Conservation (phyloP, 352 stramenopile species). For the Phytophthora podocarpi region DNA sequence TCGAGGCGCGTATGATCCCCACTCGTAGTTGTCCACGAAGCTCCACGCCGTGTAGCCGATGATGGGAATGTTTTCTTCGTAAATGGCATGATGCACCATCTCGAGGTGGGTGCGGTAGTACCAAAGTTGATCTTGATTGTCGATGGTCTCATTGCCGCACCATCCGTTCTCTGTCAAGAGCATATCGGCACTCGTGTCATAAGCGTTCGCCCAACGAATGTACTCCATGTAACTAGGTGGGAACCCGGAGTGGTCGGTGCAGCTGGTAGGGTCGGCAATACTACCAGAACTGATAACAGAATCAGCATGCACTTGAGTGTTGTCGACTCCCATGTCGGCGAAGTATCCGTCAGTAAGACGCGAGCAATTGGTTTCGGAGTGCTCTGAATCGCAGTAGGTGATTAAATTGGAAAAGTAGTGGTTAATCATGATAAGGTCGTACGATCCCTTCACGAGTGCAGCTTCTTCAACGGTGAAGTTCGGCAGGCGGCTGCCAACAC, state of each 20-base stretch:
- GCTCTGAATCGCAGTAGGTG: constrained; percentile 48
- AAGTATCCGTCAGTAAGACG: constrained; percentile 40
- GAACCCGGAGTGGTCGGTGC: constrained; percentile 41
- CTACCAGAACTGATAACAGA: constrained; percentile 36
- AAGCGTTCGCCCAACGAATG: constrained; percentile 52
- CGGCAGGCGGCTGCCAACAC: constrained; percentile 80
- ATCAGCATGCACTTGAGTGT: constrained; percentile 51
- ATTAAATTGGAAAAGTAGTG: constrained; percentile 86
- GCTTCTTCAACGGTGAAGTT: constrained; percentile 85
- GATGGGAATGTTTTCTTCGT: constrained; percentile 60
- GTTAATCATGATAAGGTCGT: constrained; percentile 96
- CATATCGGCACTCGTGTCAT: constrained; percentile 45
- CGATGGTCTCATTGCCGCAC: constrained; percentile 60
- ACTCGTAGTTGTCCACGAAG: constrained; percentile 40
- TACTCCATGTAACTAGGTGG: constrained; percentile 52
- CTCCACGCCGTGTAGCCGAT: constrained; percentile 93
- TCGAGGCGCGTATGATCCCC: constrained; percentile 42
- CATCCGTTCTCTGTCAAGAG: constrained; percentile 69
- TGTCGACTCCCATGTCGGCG: constrained; percentile 52
- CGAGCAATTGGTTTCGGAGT: constrained; percentile 44
- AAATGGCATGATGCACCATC: constrained; percentile 56
- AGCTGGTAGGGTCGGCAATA: constrained; percentile 27
- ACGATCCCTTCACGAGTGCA: constrained; percentile 75
- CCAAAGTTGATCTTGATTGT: constrained; percentile 60
- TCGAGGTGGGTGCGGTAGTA: constrained; percentile 60